Conservation (phyloP, 1,284 basidiomycete species). For the Thecaphora frezii region DNA sequence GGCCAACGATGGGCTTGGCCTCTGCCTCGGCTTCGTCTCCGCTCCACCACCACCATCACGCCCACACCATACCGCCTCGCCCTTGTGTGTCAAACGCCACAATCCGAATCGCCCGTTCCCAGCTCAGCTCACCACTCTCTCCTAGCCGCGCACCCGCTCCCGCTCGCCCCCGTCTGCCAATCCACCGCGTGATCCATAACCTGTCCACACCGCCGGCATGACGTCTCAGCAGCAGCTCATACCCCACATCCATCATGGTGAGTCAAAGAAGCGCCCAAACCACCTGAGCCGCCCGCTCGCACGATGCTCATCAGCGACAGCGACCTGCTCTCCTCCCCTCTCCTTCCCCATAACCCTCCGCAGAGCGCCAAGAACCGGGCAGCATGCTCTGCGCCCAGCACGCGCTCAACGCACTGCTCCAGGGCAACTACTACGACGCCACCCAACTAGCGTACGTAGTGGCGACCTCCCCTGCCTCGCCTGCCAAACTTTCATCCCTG, state of each 20-base stretch:
- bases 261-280: not conserved
- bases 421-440: conserved; percentile 54
- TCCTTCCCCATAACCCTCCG: not conserved
- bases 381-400: conserved; percentile 59
- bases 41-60: too few relatives aligned
- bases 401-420: conserved; percentile 50
- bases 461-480: not conserved
- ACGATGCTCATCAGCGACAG: not conserved
- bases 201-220: not conserved
- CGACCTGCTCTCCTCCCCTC: not conserved
- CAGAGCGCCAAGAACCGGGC: conserved; percentile 49
- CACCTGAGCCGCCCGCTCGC: too few relatives aligned
- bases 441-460: conserved; percentile 36
- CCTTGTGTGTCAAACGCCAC: too few relatives aligned
- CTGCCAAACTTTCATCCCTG: too few relatives aligned
- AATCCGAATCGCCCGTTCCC: too few relatives aligned
- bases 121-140: too few relatives aligned
- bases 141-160: too few relatives aligned
- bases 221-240: conserved; percentile 40
- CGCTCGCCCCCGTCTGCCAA: too few relatives aligned
- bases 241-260: conserved; percentile 42
- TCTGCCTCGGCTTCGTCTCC: too few relatives aligned
- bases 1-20: too few relatives aligned
- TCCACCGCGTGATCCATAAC: too few relatives aligned
- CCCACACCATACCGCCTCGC: too few relatives aligned